Percentiles rank a stretch among this genome's conserved stretches.
phyloP scores from a whole-genome alignment of 2,329 filamentous ascomycete species.

The Colletotrichum tofieldiae region DNA sequence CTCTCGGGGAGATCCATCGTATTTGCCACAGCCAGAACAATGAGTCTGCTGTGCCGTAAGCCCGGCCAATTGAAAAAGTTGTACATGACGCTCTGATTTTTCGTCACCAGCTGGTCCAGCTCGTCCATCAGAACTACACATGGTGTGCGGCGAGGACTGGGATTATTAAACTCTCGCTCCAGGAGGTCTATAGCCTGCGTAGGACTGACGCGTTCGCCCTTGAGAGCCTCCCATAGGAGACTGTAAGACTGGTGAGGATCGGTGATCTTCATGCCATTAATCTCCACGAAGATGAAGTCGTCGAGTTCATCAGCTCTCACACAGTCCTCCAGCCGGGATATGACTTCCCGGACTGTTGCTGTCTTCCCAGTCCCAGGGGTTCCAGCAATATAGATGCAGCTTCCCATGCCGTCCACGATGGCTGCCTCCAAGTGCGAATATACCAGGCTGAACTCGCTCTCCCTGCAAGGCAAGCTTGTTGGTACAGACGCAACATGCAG shows the following conservation, averaged over 20 bases:
- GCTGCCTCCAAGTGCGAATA: slow-evolving; percentile 95
- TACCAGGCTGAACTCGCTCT: slow-evolving; percentile 91
- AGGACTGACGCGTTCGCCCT: slow-evolving; percentile 92
- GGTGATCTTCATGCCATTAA: slow-evolving; percentile 99
- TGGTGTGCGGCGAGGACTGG: slow-evolving; percentile 90
- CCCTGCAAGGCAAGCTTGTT: slow-evolving; percentile 88
- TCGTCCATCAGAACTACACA: slow-evolving; percentile 99
- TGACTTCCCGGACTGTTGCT: slow-evolving; percentile 95
- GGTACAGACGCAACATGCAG: slow-evolving; percentile 96
- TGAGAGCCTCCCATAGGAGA: slow-evolving; percentile 94
- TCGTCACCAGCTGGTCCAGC: slow-evolving; percentile 96
- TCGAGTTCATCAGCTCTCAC: slow-evolving; percentile 93
- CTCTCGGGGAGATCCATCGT: slow-evolving; percentile 98
- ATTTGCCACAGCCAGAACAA: slow-evolving; percentile 97
- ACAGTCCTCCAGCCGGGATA: slow-evolving; percentile 88
- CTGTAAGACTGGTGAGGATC: slow-evolving; percentile 98
- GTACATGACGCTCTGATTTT: slow-evolving; percentile 99
- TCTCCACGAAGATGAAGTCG: slow-evolving; percentile 99
- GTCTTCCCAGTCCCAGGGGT: slow-evolving; percentile 98
- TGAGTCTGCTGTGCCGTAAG: slow-evolving; percentile 89
- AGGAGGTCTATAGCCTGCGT: slow-evolving; percentile 92
- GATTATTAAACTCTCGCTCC: slow-evolving; percentile 92
- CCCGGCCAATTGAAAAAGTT: slow-evolving; percentile 99
- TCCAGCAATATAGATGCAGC: slow-evolving; percentile 99
- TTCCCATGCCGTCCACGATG: slow-evolving; percentile 92